These are phyloP conservation scores for Tricholoma sp. DNA, from an alignment of 768 basidiomycete species.

Conservation along the genomic window DNA sequence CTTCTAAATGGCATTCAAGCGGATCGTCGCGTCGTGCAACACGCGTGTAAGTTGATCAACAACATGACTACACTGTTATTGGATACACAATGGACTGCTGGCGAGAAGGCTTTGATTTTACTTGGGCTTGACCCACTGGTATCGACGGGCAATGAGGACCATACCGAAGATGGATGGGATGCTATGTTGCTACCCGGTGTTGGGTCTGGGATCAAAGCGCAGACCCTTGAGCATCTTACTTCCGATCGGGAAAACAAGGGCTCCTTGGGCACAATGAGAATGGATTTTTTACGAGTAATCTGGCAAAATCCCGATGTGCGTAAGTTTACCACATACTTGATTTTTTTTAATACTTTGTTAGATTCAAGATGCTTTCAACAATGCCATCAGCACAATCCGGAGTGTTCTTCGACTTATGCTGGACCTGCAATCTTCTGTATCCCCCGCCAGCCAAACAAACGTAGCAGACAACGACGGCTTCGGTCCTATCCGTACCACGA, in stretches of 20 bases:
- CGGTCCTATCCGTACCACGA: slow-evolving; percentile 41
- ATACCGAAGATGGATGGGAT: slow-evolving; percentile 27
- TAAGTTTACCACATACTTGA: slow-evolving; percentile 5
- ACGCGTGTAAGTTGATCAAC: slow-evolving; percentile 47
- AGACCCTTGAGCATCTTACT: slow-evolving; percentile 38
- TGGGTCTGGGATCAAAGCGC: slow-evolving; percentile 60
- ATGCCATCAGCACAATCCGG: slow-evolving; percentile 27
- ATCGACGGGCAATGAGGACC: slow-evolving; percentile 25
- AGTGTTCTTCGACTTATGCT: slow-evolving; percentile 35
- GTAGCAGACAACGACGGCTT: slow-evolving; percentile 54
- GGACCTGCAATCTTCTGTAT: slow-evolving; percentile 18
- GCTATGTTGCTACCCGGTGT: slow-evolving; percentile 42
- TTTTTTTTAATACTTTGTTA: slow-evolving; percentile 18
- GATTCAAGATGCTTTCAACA: slow-evolving; percentile 46
- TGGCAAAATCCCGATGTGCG: slow-evolving; percentile 72
- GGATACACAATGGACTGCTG: slow-evolving; percentile 45
- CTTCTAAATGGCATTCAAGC: slow-evolving; percentile 57
- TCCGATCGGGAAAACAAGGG: slow-evolving; percentile 6
- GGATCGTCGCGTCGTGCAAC: slow-evolving; percentile 59
- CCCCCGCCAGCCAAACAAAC: slow-evolving; percentile 21
- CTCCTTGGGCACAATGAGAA: slow-evolving; percentile 19
- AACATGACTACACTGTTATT: slow-evolving; percentile 34
- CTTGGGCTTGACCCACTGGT: slow-evolving; percentile 64
- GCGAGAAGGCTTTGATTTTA: slow-evolving; percentile 64
- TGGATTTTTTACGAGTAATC: slow-evolving; percentile 48